These are phyloP conservation scores for Diplodia seriata DNA, from an alignment of 2,329 filamentous ascomycete species.

Conservation along the genomic window DNA sequence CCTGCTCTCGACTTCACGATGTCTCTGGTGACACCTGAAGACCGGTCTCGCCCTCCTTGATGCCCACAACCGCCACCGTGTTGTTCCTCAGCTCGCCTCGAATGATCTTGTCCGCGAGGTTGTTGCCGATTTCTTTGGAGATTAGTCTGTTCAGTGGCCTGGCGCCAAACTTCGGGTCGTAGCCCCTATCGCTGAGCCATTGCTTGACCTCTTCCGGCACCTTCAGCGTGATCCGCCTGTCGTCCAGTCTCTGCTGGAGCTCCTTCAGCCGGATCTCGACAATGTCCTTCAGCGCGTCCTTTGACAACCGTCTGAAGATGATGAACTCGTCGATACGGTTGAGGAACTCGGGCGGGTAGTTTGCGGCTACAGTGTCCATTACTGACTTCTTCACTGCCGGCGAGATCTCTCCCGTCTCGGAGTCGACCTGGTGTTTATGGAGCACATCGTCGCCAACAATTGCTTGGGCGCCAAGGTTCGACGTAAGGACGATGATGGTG, in stretches of 20 bases:
- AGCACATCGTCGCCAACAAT: conserved; percentile 77
- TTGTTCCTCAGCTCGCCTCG: conserved; percentile 79
- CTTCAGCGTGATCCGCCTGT: conserved; percentile 79
- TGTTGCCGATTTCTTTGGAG: conserved; percentile 85
- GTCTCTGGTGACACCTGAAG: conserved; percentile 36
- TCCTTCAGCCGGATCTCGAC: conserved; percentile 90
- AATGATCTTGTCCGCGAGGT: conserved; percentile 90
- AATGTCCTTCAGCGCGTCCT: conserved; percentile 82
- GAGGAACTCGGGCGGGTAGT: conserved; percentile 89
- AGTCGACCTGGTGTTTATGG: conserved; percentile 67
- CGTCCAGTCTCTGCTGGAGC: conserved; percentile 81
- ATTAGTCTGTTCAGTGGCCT: conserved; percentile 91
- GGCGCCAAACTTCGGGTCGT: conserved; percentile 90
- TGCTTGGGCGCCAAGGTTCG: conserved; percentile 91
- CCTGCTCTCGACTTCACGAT: conserved; percentile 15
- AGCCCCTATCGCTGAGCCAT: conserved; percentile 89
- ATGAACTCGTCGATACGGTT: conserved; percentile 98
- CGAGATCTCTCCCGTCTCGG: conserved; percentile 70
- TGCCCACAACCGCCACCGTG: conserved; percentile 72
- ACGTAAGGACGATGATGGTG: conserved; percentile 94
- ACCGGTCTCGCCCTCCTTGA: conserved; percentile 61
- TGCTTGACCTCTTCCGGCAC: conserved; percentile 75
- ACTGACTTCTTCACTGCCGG: conserved; percentile 77
- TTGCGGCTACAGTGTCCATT: conserved; percentile 80
- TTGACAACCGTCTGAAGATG: conserved; percentile 86